Percentiles rank a stretch among this genome's conserved stretches.
Conservation (phyloP, 768 basidiomycete species). For the Lentinula lateritia region DNA sequence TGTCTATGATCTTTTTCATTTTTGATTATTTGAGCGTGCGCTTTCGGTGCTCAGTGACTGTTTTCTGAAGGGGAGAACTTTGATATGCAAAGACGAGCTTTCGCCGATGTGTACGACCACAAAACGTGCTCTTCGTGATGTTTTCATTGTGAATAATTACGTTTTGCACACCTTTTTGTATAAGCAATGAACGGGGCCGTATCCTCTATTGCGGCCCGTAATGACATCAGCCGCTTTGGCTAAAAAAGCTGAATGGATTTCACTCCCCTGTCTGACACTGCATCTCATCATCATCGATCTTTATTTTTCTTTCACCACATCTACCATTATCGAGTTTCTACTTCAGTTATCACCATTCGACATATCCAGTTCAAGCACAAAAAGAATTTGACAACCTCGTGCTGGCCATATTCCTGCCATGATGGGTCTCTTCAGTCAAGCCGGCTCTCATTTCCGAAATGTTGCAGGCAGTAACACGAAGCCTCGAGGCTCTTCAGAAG, state of each 20-base stretch:
- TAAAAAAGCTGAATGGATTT: background rate
- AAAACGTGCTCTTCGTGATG: background rate
- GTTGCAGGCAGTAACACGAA: conserved; percentile 20
- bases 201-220: background rate
- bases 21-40: no score
- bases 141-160: background rate
- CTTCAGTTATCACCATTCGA: background rate
- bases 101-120: background rate
- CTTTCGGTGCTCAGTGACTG: no score
- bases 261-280: background rate
- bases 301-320: background rate
- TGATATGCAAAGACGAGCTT: no score
- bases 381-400: background rate
- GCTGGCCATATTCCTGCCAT: conserved; percentile 42
- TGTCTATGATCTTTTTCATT: no score
- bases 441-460: conserved; percentile 52
- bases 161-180: background rate
- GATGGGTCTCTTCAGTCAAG: conserved; percentile 78
- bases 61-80: no score
- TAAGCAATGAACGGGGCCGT: no score
- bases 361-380: no score
- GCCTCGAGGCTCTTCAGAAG: conserved; percentile 62
- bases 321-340: background rate
- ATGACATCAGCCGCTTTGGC: background rate
- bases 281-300: background rate